Evolutionary conservation across 768 basidiomycete species (phyloP), one percentile per base, ranked within the genome.

Genomic region (Tremella fuciformis): DNA sequence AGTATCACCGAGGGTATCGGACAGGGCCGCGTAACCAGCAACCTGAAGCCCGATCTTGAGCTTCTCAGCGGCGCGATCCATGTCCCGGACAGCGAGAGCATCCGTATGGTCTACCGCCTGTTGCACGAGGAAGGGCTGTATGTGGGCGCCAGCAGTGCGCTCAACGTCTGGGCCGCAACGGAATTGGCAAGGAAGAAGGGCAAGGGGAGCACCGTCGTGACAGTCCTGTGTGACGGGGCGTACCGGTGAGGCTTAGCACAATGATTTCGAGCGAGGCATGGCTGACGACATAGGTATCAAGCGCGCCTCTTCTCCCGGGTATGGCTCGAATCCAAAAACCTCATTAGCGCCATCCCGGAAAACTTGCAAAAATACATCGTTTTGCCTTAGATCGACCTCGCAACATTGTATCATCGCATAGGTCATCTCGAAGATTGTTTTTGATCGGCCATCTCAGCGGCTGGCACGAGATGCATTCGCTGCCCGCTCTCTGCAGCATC

Each of bases 151-250:
- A 92, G 89, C 62, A 86, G 90, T 6, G 91, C 96, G 0, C 78
- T 98, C 62, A 99, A 99, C 73, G 91, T 96, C 19, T 92, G 91
- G 39, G 91, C 94, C 9, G 93, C 94, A 0, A 84, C 85, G 13
- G 87, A 98, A 73, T 82, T 98, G 19, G 93, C 91, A 1, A 81
- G 83, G 64, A 86, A 85, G 68, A 81, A 97, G 1, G 93, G 90
- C 16, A 87, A 85, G 80, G 93, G 93, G 83, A 71, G 61, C 44
- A 89, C 82, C 15, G 81, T 98, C 25, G 91, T 85, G 1, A 99
- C 96, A 3, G 82, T 97, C 53, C 78, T 99, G 39, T 90, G 88
- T 76, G 96, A 99, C 73, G 96, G 94, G 7, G 96, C 96, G 46
- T 94, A 98, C 72, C 84, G 96, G 72, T 96, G 42, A 59, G 79